These are phyloP conservation scores for Colletotrichum godetiae DNA, from an alignment of 2,329 filamentous ascomycete species.

Conservation along the genomic window DNA sequence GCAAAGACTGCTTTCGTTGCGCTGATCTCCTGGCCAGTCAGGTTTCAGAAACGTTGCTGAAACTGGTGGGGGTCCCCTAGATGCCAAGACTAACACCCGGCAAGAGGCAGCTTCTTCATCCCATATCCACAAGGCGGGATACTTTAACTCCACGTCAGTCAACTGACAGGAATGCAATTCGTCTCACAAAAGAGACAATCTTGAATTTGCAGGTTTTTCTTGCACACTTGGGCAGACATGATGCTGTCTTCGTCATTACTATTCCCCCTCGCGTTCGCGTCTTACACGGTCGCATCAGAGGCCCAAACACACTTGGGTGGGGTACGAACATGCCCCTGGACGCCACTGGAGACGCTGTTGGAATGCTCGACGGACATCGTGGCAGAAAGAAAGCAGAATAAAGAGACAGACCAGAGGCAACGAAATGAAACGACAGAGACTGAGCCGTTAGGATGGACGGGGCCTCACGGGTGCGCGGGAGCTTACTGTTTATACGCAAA, in stretches of 20 bases:
- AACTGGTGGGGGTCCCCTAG: slow-evolving; percentile 21
- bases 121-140: background rate
- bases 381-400: background rate
- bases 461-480: slow-evolving; percentile 27
- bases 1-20: background rate
- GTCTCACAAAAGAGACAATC: background rate
- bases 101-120: background rate
- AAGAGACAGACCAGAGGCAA: background rate
- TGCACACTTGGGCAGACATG: background rate
- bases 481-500: slow-evolving; percentile 49
- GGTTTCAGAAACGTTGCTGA: slow-evolving; percentile 31
- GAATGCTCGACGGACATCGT: slow-evolving; percentile 11
- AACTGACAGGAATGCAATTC: background rate
- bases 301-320: background rate
- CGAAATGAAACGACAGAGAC: background rate
- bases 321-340: slow-evolving; percentile 14
- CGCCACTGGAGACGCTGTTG: slow-evolving; percentile 10
- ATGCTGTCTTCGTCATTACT: slow-evolving; percentile 7
- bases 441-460: slow-evolving; percentile 21
- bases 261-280: slow-evolving; percentile 6
- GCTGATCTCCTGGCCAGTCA: slow-evolving; percentile 11
- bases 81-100: slow-evolving; percentile 3
- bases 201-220: background rate
- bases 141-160: slow-evolving; percentile 8
- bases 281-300: slow-evolving; percentile 11